Percentiles rank a stretch among this genome's conserved stretches.
Conservation (phyloP, 306 rosid species). For the Corylus avellana region DNA sequence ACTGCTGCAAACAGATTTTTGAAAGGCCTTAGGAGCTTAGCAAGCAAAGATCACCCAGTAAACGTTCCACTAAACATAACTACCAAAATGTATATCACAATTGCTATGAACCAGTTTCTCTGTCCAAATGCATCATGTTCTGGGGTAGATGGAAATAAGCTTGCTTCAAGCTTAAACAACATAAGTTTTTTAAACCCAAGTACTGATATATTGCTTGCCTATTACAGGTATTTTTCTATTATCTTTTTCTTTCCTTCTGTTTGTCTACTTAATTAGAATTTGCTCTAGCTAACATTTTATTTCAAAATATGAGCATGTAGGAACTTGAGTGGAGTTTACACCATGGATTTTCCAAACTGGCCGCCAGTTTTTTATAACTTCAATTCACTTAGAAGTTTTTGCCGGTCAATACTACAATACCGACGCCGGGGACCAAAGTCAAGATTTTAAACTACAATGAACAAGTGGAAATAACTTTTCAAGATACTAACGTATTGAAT, state of each 20-base stretch:
- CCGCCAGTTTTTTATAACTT: constrained; percentile 22
- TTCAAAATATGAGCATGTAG: background rate
- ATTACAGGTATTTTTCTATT: constrained; percentile 13
- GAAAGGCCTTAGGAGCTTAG: constrained; percentile 8
- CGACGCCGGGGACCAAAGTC: too few relatives aligned
- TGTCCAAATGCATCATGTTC: constrained; percentile 16
- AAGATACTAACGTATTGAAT: too few relatives aligned
- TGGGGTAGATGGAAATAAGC: background rate
- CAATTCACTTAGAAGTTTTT: too few relatives aligned
- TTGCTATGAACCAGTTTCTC: constrained; percentile 10
- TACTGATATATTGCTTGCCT: constrained; percentile 26
- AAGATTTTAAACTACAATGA: too few relatives aligned
- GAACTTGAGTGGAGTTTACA: constrained; percentile 20
- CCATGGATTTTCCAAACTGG: constrained; percentile 5
- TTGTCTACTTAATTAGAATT: background rate
- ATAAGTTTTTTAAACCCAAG: constrained; percentile 21
- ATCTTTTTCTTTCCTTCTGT: background rate
- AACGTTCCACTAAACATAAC: constrained; percentile 10
- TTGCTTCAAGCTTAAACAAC: constrained; percentile 27
- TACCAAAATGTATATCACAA: constrained; percentile 14
- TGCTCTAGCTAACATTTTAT: background rate
- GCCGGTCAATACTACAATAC: too few relatives aligned
- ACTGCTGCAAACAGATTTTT: constrained; percentile 15
- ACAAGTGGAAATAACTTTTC: too few relatives aligned
- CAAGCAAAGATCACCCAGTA: constrained; percentile 24